Percentiles rank a stretch among this genome's conserved stretches.
phyloP scores from a whole-genome alignment of 1,139 yeast species.

The Candida sp. region DNA sequence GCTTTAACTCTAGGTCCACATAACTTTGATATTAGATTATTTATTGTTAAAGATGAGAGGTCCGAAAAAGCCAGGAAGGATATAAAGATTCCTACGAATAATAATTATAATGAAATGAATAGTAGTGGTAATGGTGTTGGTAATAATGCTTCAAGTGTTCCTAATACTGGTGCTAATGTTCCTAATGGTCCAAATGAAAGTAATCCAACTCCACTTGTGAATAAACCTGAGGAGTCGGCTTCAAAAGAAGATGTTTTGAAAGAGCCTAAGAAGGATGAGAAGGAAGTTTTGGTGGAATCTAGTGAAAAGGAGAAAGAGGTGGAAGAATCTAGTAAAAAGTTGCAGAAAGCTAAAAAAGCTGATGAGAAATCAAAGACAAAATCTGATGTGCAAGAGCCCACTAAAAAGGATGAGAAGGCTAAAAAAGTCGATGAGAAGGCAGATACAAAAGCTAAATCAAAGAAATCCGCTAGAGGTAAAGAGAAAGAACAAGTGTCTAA shows the following conservation, averaged over 20 bases:
- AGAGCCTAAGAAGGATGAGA: not conserved
- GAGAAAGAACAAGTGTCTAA: not conserved
- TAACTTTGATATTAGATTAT: conserved; percentile 68
- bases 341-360: conserved; percentile 5
- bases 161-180: too few species aligned
- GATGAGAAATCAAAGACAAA: conserved; percentile 1
- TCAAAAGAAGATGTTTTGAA: too few species aligned
- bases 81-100: not conserved
- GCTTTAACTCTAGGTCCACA: conserved; percentile 79
- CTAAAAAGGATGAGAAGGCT: conserved; percentile 20
- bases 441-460: conserved; percentile 13
- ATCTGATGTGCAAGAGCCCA: conserved; percentile 15
- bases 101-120: not conserved
- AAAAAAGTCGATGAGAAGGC: conserved; percentile 24
- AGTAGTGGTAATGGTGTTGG: not conserved
- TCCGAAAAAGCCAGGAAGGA: conserved; percentile 31
- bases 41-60: conserved; percentile 75
- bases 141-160: not conserved
- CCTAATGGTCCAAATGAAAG: too few species aligned
- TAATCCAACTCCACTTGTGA: not conserved
- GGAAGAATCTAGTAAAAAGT: not conserved
- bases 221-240: too few species aligned
- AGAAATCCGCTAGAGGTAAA: conserved; percentile 7
- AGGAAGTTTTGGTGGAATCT: not conserved
- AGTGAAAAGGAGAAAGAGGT: not conserved